Conservation (phyloP, 2,329 filamentous ascomycete species). For the Fusarium scirpi region DNA sequence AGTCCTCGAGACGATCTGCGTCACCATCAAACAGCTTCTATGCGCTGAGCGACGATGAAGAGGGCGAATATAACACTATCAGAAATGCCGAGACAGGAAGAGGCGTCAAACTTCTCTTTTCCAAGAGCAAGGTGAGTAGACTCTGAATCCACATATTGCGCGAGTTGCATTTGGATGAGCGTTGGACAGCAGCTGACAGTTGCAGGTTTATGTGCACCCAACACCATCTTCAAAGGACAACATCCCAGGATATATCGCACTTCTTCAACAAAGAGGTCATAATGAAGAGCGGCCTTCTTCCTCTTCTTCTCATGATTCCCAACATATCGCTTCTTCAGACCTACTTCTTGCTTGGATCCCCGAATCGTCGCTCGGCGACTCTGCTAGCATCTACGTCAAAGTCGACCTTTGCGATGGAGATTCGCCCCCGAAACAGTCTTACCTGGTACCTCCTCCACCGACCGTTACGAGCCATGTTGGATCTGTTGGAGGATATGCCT, state of each 20-base stretch:
- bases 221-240: constrained; percentile 95
- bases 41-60: constrained; percentile 95
- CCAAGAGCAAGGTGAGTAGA: constrained; percentile 89
- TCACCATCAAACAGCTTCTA: constrained; percentile 93
- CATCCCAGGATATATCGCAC: constrained; percentile 90
- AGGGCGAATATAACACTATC: constrained; percentile 94
- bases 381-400: constrained; percentile 91
- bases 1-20: constrained; percentile 54
- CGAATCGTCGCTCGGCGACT: constrained; percentile 87
- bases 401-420: constrained; percentile 88
- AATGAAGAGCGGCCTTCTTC: constrained; percentile 54
- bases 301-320: constrained; percentile 51
- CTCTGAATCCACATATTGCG: not conserved
- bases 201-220: constrained; percentile 92
- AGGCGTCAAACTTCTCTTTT: constrained; percentile 93
- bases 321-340: constrained; percentile 70
- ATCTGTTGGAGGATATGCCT: constrained; percentile 84
- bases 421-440: constrained; percentile 85
- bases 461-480: constrained; percentile 81
- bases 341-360: constrained; percentile 94
- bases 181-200: constrained; percentile 23
- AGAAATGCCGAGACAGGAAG: constrained; percentile 80
- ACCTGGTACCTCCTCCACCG: constrained; percentile 91
- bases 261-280: constrained; percentile 86
- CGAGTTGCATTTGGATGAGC: not conserved